A percentile compares a stretch with the other conserved stretches of the same genome.
Evolutionary conservation across 208 protist genomes (phyloP).

Genomic region (Acanthamoeba sp.): DNA sequence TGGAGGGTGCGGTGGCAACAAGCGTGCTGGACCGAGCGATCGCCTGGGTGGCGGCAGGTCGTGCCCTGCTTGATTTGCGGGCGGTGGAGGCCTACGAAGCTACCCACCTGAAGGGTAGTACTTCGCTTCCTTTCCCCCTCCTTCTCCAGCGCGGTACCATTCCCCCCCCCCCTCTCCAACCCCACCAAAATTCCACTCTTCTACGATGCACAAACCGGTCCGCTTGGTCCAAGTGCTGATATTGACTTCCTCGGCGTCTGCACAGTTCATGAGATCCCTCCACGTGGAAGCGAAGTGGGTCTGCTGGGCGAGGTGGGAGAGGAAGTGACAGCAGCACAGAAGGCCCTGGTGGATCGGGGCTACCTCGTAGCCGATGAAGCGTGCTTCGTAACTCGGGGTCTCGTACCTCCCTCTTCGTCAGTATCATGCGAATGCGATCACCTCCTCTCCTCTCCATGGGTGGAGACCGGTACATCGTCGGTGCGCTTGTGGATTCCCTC

Average conservation of each 20-base stretch:
- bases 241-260: too few species aligned
- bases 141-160: neutral
- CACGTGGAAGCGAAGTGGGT: conserved; percentile 4
- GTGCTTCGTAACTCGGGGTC: neutral
- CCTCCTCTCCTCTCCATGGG: neutral
- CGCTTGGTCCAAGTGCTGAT: too few species aligned
- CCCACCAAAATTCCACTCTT: neutral
- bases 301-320: conserved; percentile 12
- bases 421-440: neutral
- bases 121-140: neutral
- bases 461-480: neutral
- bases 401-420: neutral
- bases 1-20: neutral
- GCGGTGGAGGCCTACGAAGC: neutral
- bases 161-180: neutral
- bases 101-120: conserved; percentile 1
- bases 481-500: conserved; percentile 29
- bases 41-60: neutral
- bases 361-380: neutral
- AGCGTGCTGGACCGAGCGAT: neutral
- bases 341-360: neutral
- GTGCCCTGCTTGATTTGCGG: neutral
- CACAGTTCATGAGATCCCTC: conserved; percentile 33
- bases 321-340: neutral
- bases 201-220: too few species aligned